Base-by-base conservation (phyloP, 345 rosid genomes). In the Salix viminalis region DNA sequence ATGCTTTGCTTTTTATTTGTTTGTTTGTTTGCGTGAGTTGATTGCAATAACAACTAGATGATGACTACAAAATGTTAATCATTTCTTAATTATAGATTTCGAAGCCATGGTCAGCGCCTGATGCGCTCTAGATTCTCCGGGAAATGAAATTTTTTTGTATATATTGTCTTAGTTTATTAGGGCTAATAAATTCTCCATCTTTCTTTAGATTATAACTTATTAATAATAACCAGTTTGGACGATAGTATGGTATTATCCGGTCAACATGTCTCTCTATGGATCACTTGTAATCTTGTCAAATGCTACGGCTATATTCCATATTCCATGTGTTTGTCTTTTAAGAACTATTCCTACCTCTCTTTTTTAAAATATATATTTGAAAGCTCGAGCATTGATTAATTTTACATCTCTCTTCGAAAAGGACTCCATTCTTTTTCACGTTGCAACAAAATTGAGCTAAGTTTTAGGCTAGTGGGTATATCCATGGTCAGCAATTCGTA, bases 91-190 rank as follows among this genome's bases (percentile, higher is more conserved):
- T 83, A 58, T 58, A 71, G 71, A 82, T 86, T 87, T 44, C 77
- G 83, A 86, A 84, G 87, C 90, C 83, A 75, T 15, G 89, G 96
- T 92, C 97, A 94, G 98, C 93, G 81, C 88, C 97, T 90, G 90
- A 89, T 92, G 90, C 98, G 97, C 95, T 88, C 97, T 89, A 95
- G 97, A 88, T 89, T 92, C 94, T 83, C 89, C 83, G 97, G 93
- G 87, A 91, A 90, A 70, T 86, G 91, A 1, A 80, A 46, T 19
- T 0, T 39, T 79, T 79, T 74, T 76, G 70, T 54, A 67, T 62
- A 58, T 70, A 67, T 26, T 75, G 30, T 80, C 50, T 66, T 71
- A 56, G 2, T 77, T 75, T 68, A 69, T 76, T 60, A 65, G 65
- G 70, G 16, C 75, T 80, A 83, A 78, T 86, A 66, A 84, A 78